Evolutionary conservation across 2,329 filamentous ascomycete genomes (phyloP).

Genomic region (Blumeriella jaapii): DNA sequence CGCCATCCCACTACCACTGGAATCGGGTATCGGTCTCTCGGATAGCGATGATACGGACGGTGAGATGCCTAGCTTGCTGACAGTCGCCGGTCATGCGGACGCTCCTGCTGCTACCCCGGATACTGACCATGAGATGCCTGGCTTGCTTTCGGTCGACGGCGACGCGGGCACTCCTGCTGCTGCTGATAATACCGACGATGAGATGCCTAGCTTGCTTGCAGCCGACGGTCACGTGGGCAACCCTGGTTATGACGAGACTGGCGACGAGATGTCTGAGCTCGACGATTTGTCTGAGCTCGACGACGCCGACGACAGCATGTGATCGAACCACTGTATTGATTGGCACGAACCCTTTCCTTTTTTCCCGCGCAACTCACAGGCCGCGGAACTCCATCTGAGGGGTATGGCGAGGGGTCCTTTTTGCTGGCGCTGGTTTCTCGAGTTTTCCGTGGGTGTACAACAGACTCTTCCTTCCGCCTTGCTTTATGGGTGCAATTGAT

Average conservation of each 20-base stretch:
- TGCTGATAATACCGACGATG: constrained; percentile 1
- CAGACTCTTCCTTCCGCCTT: too few species aligned
- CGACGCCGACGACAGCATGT: neutral
- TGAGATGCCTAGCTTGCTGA: too few species aligned
- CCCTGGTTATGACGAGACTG: neutral
- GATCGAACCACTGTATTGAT: neutral
- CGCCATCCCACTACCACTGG: neutral
- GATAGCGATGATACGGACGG: too few species aligned
- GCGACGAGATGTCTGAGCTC: neutral
- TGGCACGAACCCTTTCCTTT: neutral
- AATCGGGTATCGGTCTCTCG: too few species aligned
- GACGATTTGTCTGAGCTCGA: constrained; percentile 1
- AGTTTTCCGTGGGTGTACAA: too few species aligned
- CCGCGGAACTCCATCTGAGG: too few species aligned
- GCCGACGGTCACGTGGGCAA: neutral
- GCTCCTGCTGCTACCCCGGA: too few species aligned
- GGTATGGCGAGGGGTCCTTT: too few species aligned
- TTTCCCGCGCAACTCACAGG: neutral
- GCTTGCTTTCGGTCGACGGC: neutral
- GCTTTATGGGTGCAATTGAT: too few species aligned
- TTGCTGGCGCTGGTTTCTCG: too few species aligned
- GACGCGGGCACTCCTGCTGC: too few species aligned
- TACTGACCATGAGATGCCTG: neutral
- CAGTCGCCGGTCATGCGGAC: too few species aligned
- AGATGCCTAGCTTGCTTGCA: constrained; percentile 1